Conservation (phyloP, 805 yeast species). For the Debaryomyces hansenii region DNA sequence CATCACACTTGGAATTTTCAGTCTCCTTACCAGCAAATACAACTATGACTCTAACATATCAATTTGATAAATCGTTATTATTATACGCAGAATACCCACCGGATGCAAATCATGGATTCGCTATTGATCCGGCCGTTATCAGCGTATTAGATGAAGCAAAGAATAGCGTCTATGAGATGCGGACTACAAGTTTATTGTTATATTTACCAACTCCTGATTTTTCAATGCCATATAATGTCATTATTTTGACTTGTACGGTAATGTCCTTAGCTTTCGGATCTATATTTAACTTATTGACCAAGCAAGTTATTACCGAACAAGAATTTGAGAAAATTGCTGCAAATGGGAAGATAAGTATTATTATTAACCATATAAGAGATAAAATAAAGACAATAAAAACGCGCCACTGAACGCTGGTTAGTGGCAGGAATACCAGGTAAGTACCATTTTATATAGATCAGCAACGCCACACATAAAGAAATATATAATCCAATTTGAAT, state of each 20-base stretch:
- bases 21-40: conserved; percentile 64
- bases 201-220: conserved; percentile 96
- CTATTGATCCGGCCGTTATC: conserved; percentile 86
- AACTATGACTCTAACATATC: conserved; percentile 62
- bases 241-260: conserved; percentile 87
- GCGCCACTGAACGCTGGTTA: background rate
- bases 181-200: conserved; percentile 85
- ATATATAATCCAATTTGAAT: too few relatives aligned
- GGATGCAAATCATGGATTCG: conserved; percentile 97
- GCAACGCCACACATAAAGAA: too few relatives aligned
- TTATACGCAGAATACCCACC: conserved; percentile 96
- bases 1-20: conserved; percentile 76
- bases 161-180: conserved; percentile 44
- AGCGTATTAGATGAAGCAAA: conserved; percentile 44
- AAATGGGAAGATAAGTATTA: conserved; percentile 13
- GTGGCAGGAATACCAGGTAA: too few relatives aligned
- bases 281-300: conserved; percentile 72
- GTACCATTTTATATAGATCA: too few relatives aligned
- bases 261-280: conserved; percentile 93
- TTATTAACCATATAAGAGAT: background rate
- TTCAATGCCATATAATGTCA: conserved; percentile 98
- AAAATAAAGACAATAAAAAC: conserved; percentile 1
- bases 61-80: conserved; percentile 84
- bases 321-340: conserved; percentile 38
- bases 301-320: conserved; percentile 72